Base-by-base conservation (phyloP, 1,139 yeast species). In the Fermentozyma sake region DNA sequence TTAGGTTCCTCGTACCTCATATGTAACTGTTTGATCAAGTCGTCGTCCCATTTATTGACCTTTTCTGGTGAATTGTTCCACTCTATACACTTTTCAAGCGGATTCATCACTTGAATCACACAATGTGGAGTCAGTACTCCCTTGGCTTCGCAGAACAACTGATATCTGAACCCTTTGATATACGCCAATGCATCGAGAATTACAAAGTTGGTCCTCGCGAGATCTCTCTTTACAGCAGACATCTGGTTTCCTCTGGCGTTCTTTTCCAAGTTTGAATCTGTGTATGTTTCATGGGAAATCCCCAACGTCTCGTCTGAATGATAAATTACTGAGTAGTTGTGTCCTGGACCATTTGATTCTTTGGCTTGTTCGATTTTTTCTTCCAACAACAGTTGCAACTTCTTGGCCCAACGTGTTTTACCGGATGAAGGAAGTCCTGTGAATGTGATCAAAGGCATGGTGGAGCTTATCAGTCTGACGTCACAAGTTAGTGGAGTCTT, bases 1-100 rank as follows among this genome's bases (percentile, higher is more conserved):
- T 85, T 83, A 1, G 99, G 99, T 51, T 91, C 98, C 53, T 91
- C 98, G 48, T 80, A 93, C 38, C 98, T 58, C 76, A 87, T 83
- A 4, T 77, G 71, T 37, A 91, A 58, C 30, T 82, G 91, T 13
- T 68, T 69, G 26, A 89, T 62, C 26, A 86, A 55, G 20, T 72
- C 80, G 2, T 65, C 68, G 19, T 76, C 80, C 97, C 97, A 89
- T 24, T 61, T 57, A 17, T 56, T 53, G 2, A 34, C 48, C 3
- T 41, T 32, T 0, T 41, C 22, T 2, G 29, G 31, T 7, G 30
- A 13, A 4, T 28, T 22, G 49, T 86, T 85, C 83, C 89, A 79
- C 29, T 74, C 68, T 5, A 67, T 48, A 46, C 94, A 79, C 16
- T 61, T 59, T 1, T 72, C 79, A 4, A 69, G 47, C 0, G 95